Evolutionary conservation across 129 eudicot species (phyloP), one percentile per base, ranked within the genome.

Genomic region (Gnaphalium uliginosum): DNA sequence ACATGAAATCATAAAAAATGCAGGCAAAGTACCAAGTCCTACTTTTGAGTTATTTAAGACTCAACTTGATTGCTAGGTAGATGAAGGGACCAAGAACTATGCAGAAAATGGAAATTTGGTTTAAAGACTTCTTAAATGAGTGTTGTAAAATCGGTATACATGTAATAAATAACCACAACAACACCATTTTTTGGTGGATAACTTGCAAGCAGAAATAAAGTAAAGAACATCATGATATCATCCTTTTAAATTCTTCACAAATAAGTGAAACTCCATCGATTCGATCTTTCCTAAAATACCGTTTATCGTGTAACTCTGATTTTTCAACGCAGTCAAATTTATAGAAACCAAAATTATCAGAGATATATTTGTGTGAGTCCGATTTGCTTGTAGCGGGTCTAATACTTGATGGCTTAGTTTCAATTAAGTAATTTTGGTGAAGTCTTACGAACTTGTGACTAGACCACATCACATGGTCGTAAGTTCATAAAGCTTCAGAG

Each of bases 161-260:
- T 73, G 83, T 43, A 76, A 71, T 82, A 76, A 82, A 76, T 65
- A 76, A 77, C 53, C 78, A 29, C 85, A 82, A 76, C 81, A 81
- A 23, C 81, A 81, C 78, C 78, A 81, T 64, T 39, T 80, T 74
- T 67, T 76, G 78, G 60, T 72, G 22, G 61, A 76, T 64, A 70
- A 81, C 81, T 71, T 81, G 78, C 69, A 70, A 62, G 62, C 60
- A 63, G 65, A 54, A 37, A 72, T 70, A 81, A 77, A 72, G 74
- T 62, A 30, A 60, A 66, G 17, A 80, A 73, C 58, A 76, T 80
- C 65, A 57, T 73, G 70, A 74, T 66, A 65, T 72, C 57, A 57
- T 66, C 39, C 66, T 19, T 73, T 66, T 23, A 57, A 73, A 66
- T 59, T 57, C 79, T 73, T 80, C 83, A 41, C 58, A 80, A 29